Evolutionary conservation across 495 filamentous ascomycete species (phyloP), one percentile per base, ranked within the genome.

Genomic region (Podospora pseudoanserina): DNA sequence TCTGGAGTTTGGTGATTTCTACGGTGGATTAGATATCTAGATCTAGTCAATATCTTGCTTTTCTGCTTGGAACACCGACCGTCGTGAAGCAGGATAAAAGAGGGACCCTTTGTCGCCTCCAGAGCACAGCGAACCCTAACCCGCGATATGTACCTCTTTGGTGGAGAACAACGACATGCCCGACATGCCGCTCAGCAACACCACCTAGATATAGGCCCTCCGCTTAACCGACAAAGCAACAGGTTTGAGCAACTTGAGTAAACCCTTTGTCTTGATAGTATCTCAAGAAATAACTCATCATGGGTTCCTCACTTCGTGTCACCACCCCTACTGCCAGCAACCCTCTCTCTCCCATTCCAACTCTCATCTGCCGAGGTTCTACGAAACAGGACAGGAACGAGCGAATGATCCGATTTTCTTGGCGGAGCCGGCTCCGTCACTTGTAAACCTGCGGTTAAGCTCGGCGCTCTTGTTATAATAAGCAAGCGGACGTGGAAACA

Each of bases 361-460:
- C 39, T 13, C 39, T 7, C 39, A 49, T 49, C 39, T 49, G 39
- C 39, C 39, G 39, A 49, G 39, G 39, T 49, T 49, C 39, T 49
- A 49, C 39, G 39, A 49, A 49, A 49, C 39, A 49, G 39, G 39
- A 49, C 30, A 32, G 7, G 30, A 32, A 23, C 23, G 23, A 23
- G 23, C 39, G 39, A 49, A 49, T 49, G 63, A 64, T 30, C 54
- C 19, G 16, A 28, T 16, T 32, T 32, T 58, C 55, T 58, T 58
- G 55, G 55, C 55, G 55, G 55, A 58, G n/a, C 55, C 55, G 9
- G 30, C 49, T 66, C 58, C 53, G 18, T 26, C 23, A 49, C 19
- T 32, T 32, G 30, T 23, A 7, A 32, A 32, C 30, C 7, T 58
- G 55, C 23, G 55, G 55, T 58, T 58, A 58, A 58, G 55, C 5